phyloP scores from a whole-genome alignment of 345 rosid genomes.

The Aquilaria yunnanensis region DNA sequence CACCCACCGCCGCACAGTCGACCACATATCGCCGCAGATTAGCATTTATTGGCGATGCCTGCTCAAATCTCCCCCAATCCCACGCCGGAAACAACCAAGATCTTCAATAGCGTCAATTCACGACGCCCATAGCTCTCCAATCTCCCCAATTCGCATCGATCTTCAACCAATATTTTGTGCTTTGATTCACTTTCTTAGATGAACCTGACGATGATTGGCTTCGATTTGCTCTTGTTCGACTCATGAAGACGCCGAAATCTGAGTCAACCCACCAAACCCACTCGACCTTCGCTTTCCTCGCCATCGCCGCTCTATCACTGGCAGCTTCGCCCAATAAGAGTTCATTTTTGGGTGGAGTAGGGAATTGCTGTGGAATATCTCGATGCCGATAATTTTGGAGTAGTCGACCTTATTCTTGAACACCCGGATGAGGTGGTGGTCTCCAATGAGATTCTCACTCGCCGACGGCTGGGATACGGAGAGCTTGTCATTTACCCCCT shows the following conservation, averaged over 20 bases:
- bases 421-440: constrained; percentile 53
- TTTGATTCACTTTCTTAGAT: too few species aligned
- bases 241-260: constrained; percentile 33
- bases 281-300: constrained; percentile 12
- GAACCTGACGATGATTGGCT: too few species aligned
- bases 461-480: constrained; percentile 53
- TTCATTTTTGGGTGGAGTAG: constrained; percentile 64
- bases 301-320: constrained; percentile 68
- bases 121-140: too few species aligned
- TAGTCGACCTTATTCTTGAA: constrained; percentile 87
- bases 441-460: constrained; percentile 69
- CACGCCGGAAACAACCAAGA: too few species aligned
- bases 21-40: too few species aligned
- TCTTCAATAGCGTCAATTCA: too few species aligned
- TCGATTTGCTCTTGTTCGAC: too few species aligned
- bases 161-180: too few species aligned
- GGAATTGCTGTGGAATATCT: constrained; percentile 65
- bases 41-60: too few species aligned
- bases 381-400: constrained; percentile 64
- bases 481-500: not conserved
- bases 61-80: too few species aligned
- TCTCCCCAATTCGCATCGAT: too few species aligned
- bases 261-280: constrained; percentile 31
- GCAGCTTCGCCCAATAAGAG: constrained; percentile 70
- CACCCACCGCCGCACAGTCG: too few species aligned